phyloP scores from a whole-genome alignment of 2,329 filamentous ascomycete genomes.

The Erysiphe pulchra region DNA sequence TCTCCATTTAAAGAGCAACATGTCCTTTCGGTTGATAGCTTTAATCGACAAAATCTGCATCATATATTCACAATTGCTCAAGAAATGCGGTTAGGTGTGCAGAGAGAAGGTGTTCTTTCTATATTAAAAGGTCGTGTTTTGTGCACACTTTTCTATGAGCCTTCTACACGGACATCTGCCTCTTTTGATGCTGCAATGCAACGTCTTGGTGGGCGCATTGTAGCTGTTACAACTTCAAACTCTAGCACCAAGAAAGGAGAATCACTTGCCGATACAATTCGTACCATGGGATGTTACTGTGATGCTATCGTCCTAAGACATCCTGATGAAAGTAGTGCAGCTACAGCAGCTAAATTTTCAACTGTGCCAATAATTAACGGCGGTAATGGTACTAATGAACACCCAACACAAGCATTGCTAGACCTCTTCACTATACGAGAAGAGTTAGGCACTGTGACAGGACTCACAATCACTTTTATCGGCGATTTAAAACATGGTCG shows the following conservation, averaged over 20 bases:
- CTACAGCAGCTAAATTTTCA: constrained; percentile 65
- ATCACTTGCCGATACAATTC: constrained; percentile 73
- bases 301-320: constrained; percentile 94
- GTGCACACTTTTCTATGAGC: constrained; percentile 91
- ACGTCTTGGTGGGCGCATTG: constrained; percentile 68
- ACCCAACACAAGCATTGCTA: constrained; percentile 91
- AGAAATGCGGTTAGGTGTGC: constrained; percentile 89
- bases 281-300: constrained; percentile 79
- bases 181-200: constrained; percentile 99
- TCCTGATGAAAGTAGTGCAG: constrained; percentile 55
- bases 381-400: constrained; percentile 84
- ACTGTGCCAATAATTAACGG: constrained; percentile 89
- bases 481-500: constrained; percentile 85
- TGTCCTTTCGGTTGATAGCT: constrained; percentile 78
- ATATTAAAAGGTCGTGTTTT: constrained; percentile 68
- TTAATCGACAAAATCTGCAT: constrained; percentile 68
- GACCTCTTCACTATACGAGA: constrained; percentile 97
- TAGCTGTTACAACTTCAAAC: constrained; percentile 56
- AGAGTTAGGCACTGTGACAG: constrained; percentile 84
- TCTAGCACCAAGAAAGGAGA: constrained; percentile 92
- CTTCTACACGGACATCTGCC: constrained; percentile 78
- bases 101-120: constrained; percentile 72
- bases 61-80: constrained; percentile 87
- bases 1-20: constrained; percentile 79
- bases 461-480: constrained; percentile 83